A percentile compares a stretch with the other conserved stretches of the same genome.
phyloP scores from a whole-genome alignment of 495 filamentous ascomycete genomes.

The Hypoxylon fuscum region DNA sequence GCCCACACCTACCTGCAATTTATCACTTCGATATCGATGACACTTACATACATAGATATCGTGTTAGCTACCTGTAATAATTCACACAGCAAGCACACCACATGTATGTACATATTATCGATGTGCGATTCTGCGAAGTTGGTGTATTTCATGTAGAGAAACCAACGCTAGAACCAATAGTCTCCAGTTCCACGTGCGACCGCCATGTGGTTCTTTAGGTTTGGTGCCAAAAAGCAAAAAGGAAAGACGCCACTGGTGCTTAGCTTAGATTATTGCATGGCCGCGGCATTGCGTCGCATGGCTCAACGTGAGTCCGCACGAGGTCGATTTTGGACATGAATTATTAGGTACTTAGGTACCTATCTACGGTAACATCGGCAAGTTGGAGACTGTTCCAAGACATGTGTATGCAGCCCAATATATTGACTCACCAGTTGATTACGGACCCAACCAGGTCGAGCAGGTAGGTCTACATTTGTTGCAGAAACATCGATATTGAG shows the following conservation, averaged over 20 bases:
- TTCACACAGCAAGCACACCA: too few species aligned
- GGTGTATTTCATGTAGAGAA: slow-evolving; percentile 20
- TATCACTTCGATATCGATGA: slow-evolving; percentile 24
- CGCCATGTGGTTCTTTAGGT: slow-evolving; percentile 41
- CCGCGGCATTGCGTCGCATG: slow-evolving; percentile 34
- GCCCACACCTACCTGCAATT: slow-evolving; percentile 22
- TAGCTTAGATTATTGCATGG: slow-evolving; percentile 30
- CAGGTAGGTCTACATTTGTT: slow-evolving; percentile 1
- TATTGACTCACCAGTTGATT: slow-evolving; percentile 9
- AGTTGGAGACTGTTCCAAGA: slow-evolving; percentile 36
- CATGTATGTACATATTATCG: slow-evolving; percentile 29
- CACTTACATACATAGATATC: slow-evolving; percentile 10
- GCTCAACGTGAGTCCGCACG: slow-evolving; percentile 28
- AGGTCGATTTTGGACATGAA: slow-evolving; percentile 28
- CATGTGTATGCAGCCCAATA: slow-evolving; percentile 26
- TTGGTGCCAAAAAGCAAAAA: slow-evolving; percentile 33
- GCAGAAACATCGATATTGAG: too few species aligned
- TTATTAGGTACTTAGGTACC: background rate
- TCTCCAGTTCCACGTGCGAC: slow-evolving; percentile 36
- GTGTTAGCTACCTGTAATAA: slow-evolving; percentile 26
- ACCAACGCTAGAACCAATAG: slow-evolving; percentile 29
- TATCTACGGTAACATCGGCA: slow-evolving; percentile 23
- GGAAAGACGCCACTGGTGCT: slow-evolving; percentile 28
- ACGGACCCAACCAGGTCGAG: slow-evolving; percentile 1
- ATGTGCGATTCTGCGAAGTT: slow-evolving; percentile 36